A percentile compares a stretch with the other conserved stretches of the same genome.
Conservation (phyloP, 164 flowering plant genomes). For the Brasenia schreberi region DNA sequence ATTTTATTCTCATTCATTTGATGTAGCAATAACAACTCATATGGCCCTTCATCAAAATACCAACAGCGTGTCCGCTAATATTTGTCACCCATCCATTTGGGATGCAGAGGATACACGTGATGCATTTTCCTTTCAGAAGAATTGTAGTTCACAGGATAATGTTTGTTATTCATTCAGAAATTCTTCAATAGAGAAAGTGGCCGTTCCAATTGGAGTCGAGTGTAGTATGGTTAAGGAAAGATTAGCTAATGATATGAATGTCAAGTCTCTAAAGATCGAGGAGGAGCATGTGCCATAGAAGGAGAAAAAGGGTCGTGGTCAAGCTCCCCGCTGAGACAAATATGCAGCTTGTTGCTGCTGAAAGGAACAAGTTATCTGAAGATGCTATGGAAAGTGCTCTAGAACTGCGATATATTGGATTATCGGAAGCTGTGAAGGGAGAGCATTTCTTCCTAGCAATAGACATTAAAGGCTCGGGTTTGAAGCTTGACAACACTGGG, state of each 20-base stretch:
- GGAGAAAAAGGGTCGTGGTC: too few species aligned
- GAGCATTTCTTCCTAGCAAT: slow-evolving; percentile 73
- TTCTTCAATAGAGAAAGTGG: too few species aligned
- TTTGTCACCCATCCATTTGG: slow-evolving; percentile 60
- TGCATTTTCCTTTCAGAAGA: too few species aligned
- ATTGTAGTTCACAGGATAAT: too few species aligned
- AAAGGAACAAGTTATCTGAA: slow-evolving; percentile 72
- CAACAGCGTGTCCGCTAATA: slow-evolving; percentile 17
- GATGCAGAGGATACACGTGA: too few species aligned
- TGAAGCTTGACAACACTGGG: slow-evolving; percentile 91
- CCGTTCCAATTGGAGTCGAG: too few species aligned
- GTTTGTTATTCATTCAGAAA: too few species aligned
- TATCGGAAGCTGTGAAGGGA: slow-evolving; percentile 55
- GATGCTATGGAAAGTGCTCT: slow-evolving; percentile 64
- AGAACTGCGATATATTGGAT: slow-evolving; percentile 73
- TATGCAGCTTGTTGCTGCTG: slow-evolving; percentile 66
- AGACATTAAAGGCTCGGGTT: slow-evolving; percentile 76
- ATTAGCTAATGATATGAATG: too few species aligned
- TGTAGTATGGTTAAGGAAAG: too few species aligned
- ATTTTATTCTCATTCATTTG: slow-evolving; percentile 83
- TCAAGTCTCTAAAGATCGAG: too few species aligned
- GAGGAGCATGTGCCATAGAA: too few species aligned
- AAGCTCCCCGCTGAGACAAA: slow-evolving; percentile 92
- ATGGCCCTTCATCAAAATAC: slow-evolving; percentile 34
- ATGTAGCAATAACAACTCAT: slow-evolving; percentile 96